These are phyloP conservation scores for Mycena venus DNA, from an alignment of 768 basidiomycete species.

Conservation along the genomic window DNA sequence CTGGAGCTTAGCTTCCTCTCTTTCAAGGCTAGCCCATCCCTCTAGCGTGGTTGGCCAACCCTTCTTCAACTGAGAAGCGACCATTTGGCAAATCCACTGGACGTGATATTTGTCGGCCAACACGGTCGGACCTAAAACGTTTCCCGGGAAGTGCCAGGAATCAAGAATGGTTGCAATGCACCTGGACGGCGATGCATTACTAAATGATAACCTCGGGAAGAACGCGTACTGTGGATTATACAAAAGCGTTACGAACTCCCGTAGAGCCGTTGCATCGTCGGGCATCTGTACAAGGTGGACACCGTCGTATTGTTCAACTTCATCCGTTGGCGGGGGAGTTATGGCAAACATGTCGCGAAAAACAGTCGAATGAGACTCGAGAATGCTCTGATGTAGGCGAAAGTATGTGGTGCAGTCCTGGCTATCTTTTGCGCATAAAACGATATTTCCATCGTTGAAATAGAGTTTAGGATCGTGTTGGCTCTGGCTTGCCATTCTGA, in stretches of 20 bases:
- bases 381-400: neutral
- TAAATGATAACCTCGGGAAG: too few species aligned
- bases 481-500: too few species aligned
- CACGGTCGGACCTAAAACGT: neutral
- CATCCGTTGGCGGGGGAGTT: neutral
- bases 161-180: neutral
- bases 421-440: neutral
- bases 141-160: neutral
- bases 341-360: slow-evolving; percentile 1
- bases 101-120: slow-evolving; percentile 19
- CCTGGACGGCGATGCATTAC: neutral
- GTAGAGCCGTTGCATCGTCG: neutral
- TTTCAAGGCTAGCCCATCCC: neutral
- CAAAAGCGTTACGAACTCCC: neutral
- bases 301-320: slow-evolving; percentile 5
- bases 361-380: neutral
- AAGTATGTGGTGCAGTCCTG: neutral
- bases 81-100: slow-evolving; percentile 3
- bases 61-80: slow-evolving; percentile 9
- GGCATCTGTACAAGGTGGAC: slow-evolving; percentile 3
- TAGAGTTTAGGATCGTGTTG: neutral
- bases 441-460: slow-evolving; percentile 10
- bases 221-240: slow-evolving; percentile 5
- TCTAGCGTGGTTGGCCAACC: neutral
- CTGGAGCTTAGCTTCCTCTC: neutral